Evolutionary conservation across 805 yeast species (phyloP).

Genomic region (Yamadazyma tumulicola): DNA sequence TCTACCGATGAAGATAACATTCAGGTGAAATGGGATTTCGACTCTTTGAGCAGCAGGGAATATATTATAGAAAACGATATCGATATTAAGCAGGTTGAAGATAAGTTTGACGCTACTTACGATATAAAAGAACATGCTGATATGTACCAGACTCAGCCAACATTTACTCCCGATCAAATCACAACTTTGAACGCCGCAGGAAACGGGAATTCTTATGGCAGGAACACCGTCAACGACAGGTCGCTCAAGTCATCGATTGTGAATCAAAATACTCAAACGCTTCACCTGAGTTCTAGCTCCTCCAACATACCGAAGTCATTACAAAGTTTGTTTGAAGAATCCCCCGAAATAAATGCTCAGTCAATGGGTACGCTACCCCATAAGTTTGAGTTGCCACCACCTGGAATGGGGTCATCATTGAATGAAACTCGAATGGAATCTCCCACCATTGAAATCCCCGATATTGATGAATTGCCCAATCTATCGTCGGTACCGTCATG

Average conservation of each 20-base stretch:
- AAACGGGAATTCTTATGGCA: conserved; percentile 6
- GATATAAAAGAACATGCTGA: conserved; percentile 17
- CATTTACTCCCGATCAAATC: conserved; percentile 15
- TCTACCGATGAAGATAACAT: conserved; percentile 17
- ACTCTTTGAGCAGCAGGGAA: conserved; percentile 70
- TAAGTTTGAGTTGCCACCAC: conserved; percentile 13
- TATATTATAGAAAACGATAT: conserved; percentile 72
- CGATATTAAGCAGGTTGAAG: conserved; percentile 32
- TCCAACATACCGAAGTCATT: conserved; percentile 66
- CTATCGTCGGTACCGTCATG: conserved; percentile 11
- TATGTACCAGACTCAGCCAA: conserved; percentile 27
- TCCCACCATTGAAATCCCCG: conserved; percentile 70
- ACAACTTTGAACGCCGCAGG: not conserved
- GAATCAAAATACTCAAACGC: not conserved
- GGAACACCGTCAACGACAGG: conserved; percentile 15
- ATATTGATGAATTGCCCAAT: conserved; percentile 45
- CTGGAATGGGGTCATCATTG: conserved; percentile 4
- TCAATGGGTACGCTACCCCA: conserved; percentile 6
- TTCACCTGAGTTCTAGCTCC: not conserved
- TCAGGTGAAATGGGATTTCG: conserved; percentile 84
- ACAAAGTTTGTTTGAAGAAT: conserved; percentile 63
- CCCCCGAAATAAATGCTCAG: conserved; percentile 15
- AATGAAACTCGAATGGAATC: conserved; percentile 39
- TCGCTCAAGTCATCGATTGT: conserved; percentile 16
- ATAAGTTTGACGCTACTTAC: conserved; percentile 19